Conservation (phyloP, 2,329 filamentous ascomycete species). For the Aschersonia sp. region DNA sequence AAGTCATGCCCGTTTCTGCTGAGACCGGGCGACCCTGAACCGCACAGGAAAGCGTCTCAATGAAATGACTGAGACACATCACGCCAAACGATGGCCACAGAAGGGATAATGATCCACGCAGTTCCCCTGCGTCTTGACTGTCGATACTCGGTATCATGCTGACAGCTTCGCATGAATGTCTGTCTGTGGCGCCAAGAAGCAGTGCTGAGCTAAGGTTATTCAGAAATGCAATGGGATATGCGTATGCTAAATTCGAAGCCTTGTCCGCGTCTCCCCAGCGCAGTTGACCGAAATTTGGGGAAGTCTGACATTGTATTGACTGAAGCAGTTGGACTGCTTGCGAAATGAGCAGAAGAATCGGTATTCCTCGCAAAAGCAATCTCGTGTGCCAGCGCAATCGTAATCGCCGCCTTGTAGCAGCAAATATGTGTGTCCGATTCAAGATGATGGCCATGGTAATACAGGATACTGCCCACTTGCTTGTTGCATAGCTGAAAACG, state of each 20-base stretch:
- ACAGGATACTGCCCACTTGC: conserved; percentile 82
- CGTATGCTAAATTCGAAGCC: conserved; percentile 54
- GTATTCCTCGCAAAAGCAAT: conserved; percentile 53
- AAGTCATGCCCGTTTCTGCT: conserved; percentile 86
- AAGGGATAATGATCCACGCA: conserved; percentile 64
- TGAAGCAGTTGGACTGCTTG: conserved; percentile 62
- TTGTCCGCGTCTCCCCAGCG: conserved; percentile 56
- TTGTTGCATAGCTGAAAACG: conserved; percentile 81
- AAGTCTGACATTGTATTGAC: conserved; percentile 86
- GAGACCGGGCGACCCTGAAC: conserved; percentile 69
- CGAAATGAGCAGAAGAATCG: conserved; percentile 53
- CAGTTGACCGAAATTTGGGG: conserved; percentile 52
- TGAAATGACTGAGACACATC: conserved; percentile 63
- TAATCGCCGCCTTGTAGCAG: conserved; percentile 71
- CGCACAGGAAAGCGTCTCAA: conserved; percentile 79
- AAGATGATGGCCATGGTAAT: conserved; percentile 75
- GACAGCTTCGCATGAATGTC: conserved; percentile 59
- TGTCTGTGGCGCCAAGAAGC: conserved; percentile 60
- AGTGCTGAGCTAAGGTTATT: conserved; percentile 59
- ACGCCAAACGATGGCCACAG: conserved; percentile 65
- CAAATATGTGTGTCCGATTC: conserved; percentile 88
- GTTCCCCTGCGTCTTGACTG: conserved; percentile 30
- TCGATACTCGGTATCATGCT: conserved; percentile 51
- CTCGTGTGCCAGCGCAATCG: conserved; percentile 60
- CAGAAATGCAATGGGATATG: conserved; percentile 53